Evolutionary conservation across 1,284 basidiomycete species (phyloP).

Genomic region (Schizophyllum amplum): DNA sequence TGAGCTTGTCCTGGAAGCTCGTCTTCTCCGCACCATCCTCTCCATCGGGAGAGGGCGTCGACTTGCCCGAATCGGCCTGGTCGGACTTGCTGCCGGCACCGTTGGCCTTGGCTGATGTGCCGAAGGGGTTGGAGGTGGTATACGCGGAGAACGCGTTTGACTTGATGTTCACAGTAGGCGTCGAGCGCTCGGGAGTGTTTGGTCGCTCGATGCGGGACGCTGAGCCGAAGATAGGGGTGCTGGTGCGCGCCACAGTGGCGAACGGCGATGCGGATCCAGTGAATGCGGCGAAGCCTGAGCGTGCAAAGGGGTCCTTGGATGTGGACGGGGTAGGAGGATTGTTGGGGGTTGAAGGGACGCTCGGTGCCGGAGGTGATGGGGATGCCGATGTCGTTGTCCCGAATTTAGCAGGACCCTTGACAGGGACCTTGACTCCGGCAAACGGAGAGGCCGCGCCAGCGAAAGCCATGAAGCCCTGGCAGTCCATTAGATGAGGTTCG

Average conservation of each 20-base stretch:
- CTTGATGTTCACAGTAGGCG: constrained; percentile 28
- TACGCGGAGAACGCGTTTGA: constrained; percentile 50
- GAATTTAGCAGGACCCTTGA: constrained; percentile 52
- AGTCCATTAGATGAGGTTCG: constrained; percentile 25
- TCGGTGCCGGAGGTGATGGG: constrained; percentile 15
- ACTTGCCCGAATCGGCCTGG: constrained; percentile 14
- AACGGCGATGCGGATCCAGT: constrained; percentile 46
- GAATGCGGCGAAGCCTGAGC: constrained; percentile 18
- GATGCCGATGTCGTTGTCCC: constrained; percentile 27
- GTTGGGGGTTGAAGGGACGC: constrained; percentile 15
- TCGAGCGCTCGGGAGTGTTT: constrained; percentile 41
- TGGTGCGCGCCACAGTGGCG: constrained; percentile 35
- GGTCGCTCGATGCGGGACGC: constrained; percentile 32
- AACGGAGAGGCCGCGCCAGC: constrained; percentile 65
- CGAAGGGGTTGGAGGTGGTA: constrained; percentile 37
- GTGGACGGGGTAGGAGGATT: constrained; percentile 23
- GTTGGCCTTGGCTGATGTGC: constrained; percentile 45
- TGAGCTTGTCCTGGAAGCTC: constrained; percentile 54
- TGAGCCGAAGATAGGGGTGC: constrained; percentile 39
- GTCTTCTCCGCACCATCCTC: constrained; percentile 33
- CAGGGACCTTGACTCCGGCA: no score
- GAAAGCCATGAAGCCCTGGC: constrained; percentile 64
- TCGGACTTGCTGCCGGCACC: constrained; percentile 26
- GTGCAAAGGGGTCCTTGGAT: constrained; percentile 12
- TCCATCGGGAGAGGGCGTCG: constrained; percentile 19